A percentile compares a stretch with the other conserved stretches of the same genome.
These are phyloP conservation scores for Amanita phalloides DNA, from an alignment of 768 basidiomycete genomes.

Conservation along the genomic window DNA sequence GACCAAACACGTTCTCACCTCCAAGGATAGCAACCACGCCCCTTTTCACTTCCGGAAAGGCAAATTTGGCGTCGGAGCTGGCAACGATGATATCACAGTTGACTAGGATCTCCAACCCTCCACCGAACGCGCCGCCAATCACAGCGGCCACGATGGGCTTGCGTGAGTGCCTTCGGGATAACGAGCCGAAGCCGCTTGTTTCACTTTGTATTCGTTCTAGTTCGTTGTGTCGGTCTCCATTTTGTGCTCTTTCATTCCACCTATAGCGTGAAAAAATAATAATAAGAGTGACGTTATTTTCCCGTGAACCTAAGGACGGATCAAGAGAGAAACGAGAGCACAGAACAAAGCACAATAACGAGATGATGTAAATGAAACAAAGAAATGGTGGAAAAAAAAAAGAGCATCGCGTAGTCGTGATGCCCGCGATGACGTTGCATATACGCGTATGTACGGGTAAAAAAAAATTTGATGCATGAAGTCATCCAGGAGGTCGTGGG, in stretches of 20 bases:
- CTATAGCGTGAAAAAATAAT: conserved; percentile 20
- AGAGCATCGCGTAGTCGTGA: not conserved
- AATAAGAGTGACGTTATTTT: not conserved
- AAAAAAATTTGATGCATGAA: not conserved
- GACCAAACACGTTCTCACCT: conserved; percentile 27
- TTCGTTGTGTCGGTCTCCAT: conserved; percentile 27
- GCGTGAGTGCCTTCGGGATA: conserved; percentile 54
- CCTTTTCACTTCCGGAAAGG: conserved; percentile 67
- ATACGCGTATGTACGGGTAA: too few relatives aligned
- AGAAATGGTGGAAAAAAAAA: not conserved
- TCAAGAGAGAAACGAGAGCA: not conserved
- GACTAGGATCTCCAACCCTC: conserved; percentile 55
- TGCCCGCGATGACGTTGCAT: not conserved
- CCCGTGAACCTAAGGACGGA: not conserved
- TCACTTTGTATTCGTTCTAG: conserved; percentile 28
- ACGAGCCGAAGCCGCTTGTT: conserved; percentile 56
- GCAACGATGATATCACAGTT: conserved; percentile 77
- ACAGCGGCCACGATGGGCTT: conserved; percentile 81
- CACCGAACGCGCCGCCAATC: conserved; percentile 61
- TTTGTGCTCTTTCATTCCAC: conserved; percentile 46
- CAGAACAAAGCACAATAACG: not conserved
- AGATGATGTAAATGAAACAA: not conserved
- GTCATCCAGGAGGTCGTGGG: not conserved
- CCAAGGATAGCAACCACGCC: conserved; percentile 69
- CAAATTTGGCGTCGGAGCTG: conserved; percentile 55